These are phyloP conservation scores for Aspergillus ibericus DNA, from an alignment of 2,329 filamentous ascomycete species.

Conservation along the genomic window DNA sequence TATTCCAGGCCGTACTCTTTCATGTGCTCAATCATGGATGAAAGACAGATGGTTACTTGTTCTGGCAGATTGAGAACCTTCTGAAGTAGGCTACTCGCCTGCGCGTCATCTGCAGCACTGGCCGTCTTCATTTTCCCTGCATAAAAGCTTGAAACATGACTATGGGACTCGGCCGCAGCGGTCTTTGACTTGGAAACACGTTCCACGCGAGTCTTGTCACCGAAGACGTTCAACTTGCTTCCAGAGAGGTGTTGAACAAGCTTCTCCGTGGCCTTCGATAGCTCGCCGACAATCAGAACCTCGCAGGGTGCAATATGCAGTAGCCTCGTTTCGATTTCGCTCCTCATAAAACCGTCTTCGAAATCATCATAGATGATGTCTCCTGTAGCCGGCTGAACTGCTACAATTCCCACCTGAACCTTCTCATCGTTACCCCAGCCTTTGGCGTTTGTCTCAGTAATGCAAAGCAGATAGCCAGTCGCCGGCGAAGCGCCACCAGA, in stretches of 20 bases:
- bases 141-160: slow-evolving; percentile 90
- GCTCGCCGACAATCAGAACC: slow-evolving; percentile 85
- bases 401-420: slow-evolving; percentile 85
- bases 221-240: slow-evolving; percentile 87
- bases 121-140: slow-evolving; percentile 74
- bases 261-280: slow-evolving; percentile 90
- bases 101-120: slow-evolving; percentile 53
- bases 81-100: slow-evolving; percentile 69
- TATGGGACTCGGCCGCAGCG: slow-evolving; percentile 79
- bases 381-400: slow-evolving; percentile 92
- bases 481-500: slow-evolving; percentile 58
- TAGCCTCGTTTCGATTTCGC: slow-evolving; percentile 91
- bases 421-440: slow-evolving; percentile 86
- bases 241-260: slow-evolving; percentile 85
- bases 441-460: slow-evolving; percentile 81
- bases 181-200: slow-evolving; percentile 73
- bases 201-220: slow-evolving; percentile 85
- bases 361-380: slow-evolving; percentile 96
- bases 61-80: slow-evolving; percentile 84
- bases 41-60: slow-evolving; percentile 84
- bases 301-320: slow-evolving; percentile 95
- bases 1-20: slow-evolving; percentile 91
- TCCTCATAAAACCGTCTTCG: slow-evolving; percentile 96
- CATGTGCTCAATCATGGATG: slow-evolving; percentile 92
- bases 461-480: slow-evolving; percentile 86